phyloP scores from a whole-genome alignment of 306 rosid genomes.

The Clitoria ternatea region DNA sequence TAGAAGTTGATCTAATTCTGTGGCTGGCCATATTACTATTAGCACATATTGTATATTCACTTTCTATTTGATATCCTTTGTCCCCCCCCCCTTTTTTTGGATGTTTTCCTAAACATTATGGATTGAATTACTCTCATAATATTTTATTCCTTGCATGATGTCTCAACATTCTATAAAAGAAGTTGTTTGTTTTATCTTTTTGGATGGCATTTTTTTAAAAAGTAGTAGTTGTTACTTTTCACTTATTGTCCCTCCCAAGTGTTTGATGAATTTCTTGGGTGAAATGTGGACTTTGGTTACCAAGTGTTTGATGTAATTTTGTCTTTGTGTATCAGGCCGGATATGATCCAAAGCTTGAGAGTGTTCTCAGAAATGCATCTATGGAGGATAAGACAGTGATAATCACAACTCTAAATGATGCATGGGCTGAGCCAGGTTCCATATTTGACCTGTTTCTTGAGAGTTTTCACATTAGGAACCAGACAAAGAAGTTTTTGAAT shows the following conservation, averaged over 20 bases:
- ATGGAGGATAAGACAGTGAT: conserved; percentile 62
- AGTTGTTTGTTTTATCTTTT: neutral
- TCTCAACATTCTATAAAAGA: neutral
- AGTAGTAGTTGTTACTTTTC: neutral
- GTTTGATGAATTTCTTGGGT: neutral
- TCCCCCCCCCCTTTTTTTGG: neutral
- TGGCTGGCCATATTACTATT: neutral
- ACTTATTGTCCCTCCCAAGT: neutral
- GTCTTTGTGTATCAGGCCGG: neutral
- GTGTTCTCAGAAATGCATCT: conserved; percentile 47
- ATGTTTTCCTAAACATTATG: neutral
- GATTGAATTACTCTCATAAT: neutral
- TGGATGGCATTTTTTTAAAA: neutral
- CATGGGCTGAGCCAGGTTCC: conserved; percentile 82
- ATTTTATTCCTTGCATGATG: neutral
- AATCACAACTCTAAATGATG: conserved; percentile 72
- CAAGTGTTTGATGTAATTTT: neutral
- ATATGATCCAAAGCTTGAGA: conserved; percentile 28
- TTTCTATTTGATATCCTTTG: neutral
- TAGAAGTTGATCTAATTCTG: neutral
- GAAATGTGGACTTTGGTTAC: neutral
- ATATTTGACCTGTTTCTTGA: conserved; percentile 69
- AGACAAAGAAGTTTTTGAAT: conserved; percentile 48
- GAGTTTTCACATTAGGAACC: conserved; percentile 63
- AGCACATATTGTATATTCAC: neutral